These are phyloP conservation scores for Diplodia sapinea DNA, from an alignment of 2,329 filamentous ascomycete species.

Conservation along the genomic window DNA sequence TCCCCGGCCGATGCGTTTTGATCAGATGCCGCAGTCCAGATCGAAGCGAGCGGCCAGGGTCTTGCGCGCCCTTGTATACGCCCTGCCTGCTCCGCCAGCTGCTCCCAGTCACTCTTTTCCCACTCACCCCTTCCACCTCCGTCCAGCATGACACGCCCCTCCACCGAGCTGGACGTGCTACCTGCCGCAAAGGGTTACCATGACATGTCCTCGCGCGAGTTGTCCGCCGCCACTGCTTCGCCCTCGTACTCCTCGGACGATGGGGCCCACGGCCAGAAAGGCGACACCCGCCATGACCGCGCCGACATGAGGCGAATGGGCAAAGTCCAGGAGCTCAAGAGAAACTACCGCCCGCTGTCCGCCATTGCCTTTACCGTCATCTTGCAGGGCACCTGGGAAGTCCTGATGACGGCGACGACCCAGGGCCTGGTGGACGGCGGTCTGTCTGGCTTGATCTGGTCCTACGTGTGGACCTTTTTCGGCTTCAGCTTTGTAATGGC, in stretches of 20 bases:
- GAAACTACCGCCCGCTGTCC: conserved; percentile 58
- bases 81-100: neutral
- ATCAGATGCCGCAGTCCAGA: neutral
- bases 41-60: too few species aligned
- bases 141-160: neutral
- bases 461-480: conserved; percentile 45
- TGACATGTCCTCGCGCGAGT: conserved; percentile 2
- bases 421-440: conserved; percentile 32
- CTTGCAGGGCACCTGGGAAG: conserved; percentile 62
- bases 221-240: neutral
- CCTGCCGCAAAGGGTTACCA: neutral
- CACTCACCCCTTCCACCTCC: neutral
- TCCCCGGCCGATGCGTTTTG: neutral
- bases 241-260: conserved; percentile 8
- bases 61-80: neutral
- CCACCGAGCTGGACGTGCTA: neutral
- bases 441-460: conserved; percentile 34
- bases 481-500: conserved; percentile 38
- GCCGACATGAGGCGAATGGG: conserved; percentile 57
- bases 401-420: conserved; percentile 45
- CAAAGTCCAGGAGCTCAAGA: conserved; percentile 57
- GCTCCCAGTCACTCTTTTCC: neutral
- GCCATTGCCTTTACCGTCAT: conserved; percentile 61
- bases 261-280: conserved; percentile 8
- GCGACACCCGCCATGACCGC: conserved; percentile 30